Conservation (phyloP, 345 rosid genomes). For the Atalantia buxifolia region DNA sequence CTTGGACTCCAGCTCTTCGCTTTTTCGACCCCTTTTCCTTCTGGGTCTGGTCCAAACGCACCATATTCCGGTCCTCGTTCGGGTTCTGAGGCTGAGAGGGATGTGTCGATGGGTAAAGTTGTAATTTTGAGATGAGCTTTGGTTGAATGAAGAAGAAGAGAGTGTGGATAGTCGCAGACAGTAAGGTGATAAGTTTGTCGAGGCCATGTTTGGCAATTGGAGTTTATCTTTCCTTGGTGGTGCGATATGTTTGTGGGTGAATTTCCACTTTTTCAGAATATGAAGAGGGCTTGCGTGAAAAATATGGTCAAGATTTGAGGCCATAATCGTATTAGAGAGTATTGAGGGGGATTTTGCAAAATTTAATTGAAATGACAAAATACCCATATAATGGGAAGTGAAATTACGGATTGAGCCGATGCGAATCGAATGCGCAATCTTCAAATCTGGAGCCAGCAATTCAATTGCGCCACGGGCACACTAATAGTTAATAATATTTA, state of each 20-base stretch:
- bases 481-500: too few relatives aligned
- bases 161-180: constrained; percentile 21
- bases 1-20: constrained; percentile 45
- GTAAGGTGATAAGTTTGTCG: constrained; percentile 5
- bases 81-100: constrained; percentile 3
- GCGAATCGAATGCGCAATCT: constrained; percentile 94
- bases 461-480: too few relatives aligned
- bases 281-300: background rate
- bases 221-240: background rate
- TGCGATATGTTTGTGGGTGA: background rate
- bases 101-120: constrained; percentile 17
- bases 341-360: too few relatives aligned
- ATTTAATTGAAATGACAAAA: too few relatives aligned
- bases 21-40: constrained; percentile 34
- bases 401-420: constrained; percentile 27
- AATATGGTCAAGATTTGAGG: too few relatives aligned
- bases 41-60: constrained; percentile 50
- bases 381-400: too few relatives aligned
- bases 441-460: constrained; percentile 80
- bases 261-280: background rate
- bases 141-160: constrained; percentile 18
- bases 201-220: constrained; percentile 8
- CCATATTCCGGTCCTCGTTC: constrained; percentile 15
- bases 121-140: constrained; percentile 9
- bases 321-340: background rate